Percentiles rank a stretch among this genome's conserved stretches.
Conservation (phyloP, 2,329 filamentous ascomycete species). For the Cercospora zeina region DNA sequence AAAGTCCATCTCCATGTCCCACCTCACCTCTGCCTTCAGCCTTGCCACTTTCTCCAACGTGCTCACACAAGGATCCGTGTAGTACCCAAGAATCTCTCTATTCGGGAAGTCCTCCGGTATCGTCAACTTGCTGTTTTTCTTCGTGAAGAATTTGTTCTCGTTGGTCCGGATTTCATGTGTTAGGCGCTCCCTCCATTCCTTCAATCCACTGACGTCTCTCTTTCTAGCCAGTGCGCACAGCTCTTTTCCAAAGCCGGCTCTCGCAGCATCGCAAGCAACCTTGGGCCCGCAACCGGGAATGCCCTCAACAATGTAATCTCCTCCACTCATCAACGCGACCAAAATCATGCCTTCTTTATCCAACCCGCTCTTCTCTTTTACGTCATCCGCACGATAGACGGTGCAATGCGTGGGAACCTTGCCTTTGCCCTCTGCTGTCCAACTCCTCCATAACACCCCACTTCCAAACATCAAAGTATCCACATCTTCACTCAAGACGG, state of each 20-base stretch:
- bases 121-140: conserved; percentile 68
- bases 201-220: conserved; percentile 60
- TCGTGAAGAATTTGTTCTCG: conserved; percentile 75
- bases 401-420: conserved; percentile 82
- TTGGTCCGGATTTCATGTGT: conserved; percentile 79
- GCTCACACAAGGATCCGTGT: conserved; percentile 84
- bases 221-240: conserved; percentile 64
- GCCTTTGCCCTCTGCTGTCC: conserved; percentile 69
- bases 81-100: conserved; percentile 75
- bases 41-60: conserved; percentile 56
- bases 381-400: conserved; percentile 67
- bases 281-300: conserved; percentile 86
- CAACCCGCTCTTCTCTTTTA: conserved; percentile 60
- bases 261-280: conserved; percentile 83
- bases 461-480: conserved; percentile 56
- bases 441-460: conserved; percentile 54
- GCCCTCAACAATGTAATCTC: conserved; percentile 88
- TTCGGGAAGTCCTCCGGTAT: conserved; percentile 84
- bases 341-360: conserved; percentile 89
- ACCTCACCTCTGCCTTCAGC: conserved; percentile 57
- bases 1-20: conserved; percentile 66
- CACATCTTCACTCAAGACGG: conserved; percentile 92
- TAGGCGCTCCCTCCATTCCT: conserved; percentile 70
- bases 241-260: conserved; percentile 78
- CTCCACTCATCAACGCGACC: conserved; percentile 90